These are phyloP conservation scores for Citrus maxima DNA, from an alignment of 345 rosid species.

Conservation along the genomic window DNA sequence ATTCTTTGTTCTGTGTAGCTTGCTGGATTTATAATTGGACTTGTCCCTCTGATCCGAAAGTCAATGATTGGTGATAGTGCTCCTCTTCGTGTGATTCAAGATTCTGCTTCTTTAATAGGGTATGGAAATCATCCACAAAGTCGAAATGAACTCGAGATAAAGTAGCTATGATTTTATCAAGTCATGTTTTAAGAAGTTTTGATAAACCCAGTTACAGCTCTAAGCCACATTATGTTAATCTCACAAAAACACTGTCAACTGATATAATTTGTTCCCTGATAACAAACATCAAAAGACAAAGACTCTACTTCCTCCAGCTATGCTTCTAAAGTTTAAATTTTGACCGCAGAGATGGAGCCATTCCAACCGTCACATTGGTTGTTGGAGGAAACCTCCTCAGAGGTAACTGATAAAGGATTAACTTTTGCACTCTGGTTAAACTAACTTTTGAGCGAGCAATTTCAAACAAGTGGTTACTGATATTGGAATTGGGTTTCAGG, in stretches of 20 bases:
- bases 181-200: not conserved
- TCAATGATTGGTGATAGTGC: constrained; percentile 49
- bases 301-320: not conserved
- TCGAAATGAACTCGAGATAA: not conserved
- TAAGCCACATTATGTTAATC: not conserved
- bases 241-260: not conserved
- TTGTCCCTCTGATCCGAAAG: constrained; percentile 40
- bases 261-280: not conserved
- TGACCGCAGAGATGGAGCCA: constrained; percentile 55
- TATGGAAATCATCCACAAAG: constrained; percentile 21
- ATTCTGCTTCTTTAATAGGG: constrained; percentile 56
- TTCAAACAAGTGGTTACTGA: not conserved
- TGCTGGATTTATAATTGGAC: constrained; percentile 50
- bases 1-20: constrained; percentile 31
- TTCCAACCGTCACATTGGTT: constrained; percentile 60
- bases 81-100: constrained; percentile 58
- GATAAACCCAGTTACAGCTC: too few relatives aligned
- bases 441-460: not conserved
- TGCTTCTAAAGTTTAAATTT: not conserved
- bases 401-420: constrained; percentile 30
- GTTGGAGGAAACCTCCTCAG: constrained; percentile 65
- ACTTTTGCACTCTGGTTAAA: not conserved
- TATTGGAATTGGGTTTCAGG: constrained; percentile 29
- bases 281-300: not conserved
- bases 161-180: not conserved